Percentiles rank a stretch among this genome's conserved stretches.
Conservation (phyloP, 116 monocot genomes). For the Phalaenopsis hybrid region DNA sequence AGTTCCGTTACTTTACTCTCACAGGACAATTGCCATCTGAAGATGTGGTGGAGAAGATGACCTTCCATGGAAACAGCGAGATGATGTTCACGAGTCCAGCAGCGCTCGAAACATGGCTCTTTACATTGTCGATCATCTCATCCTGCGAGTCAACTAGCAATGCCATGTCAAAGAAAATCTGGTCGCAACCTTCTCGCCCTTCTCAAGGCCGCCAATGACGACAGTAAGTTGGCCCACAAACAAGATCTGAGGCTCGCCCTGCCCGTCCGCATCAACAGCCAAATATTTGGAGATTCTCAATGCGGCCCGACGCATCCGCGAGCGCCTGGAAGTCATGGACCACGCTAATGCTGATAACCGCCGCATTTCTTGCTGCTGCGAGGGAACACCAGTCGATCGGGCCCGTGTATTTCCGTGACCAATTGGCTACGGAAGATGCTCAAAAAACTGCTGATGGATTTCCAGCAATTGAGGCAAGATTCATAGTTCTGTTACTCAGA, state of each 20-base stretch:
- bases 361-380: slow-evolving; percentile 55
- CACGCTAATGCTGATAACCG: slow-evolving; percentile 48
- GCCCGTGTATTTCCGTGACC: slow-evolving; percentile 60
- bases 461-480: slow-evolving; percentile 72
- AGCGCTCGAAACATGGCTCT: slow-evolving; percentile 66
- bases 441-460: slow-evolving; percentile 83
- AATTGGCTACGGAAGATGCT: slow-evolving; percentile 81
- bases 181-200: slow-evolving; percentile 56
- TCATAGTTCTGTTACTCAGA: too few species aligned
- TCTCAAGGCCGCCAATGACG: slow-evolving; percentile 66
- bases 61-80: too few species aligned
- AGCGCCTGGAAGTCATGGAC: slow-evolving; percentile 66
- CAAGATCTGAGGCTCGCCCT: too few species aligned
- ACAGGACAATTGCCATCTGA: too few species aligned
- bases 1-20: too few species aligned
- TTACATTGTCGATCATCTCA: slow-evolving; percentile 86
- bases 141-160: slow-evolving; percentile 87
- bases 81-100: too few species aligned
- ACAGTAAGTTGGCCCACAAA: slow-evolving; percentile 81
- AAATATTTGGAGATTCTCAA: slow-evolving; percentile 51
- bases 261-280: slow-evolving; percentile 51
- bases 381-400: slow-evolving; percentile 68
- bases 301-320: slow-evolving; percentile 48
- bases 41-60: too few species aligned
- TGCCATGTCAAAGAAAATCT: slow-evolving; percentile 95